Percentiles rank a stretch among this genome's conserved stretches.
Evolutionary conservation across 306 rosid species (phyloP).

Genomic region (Corylus avellana): DNA sequence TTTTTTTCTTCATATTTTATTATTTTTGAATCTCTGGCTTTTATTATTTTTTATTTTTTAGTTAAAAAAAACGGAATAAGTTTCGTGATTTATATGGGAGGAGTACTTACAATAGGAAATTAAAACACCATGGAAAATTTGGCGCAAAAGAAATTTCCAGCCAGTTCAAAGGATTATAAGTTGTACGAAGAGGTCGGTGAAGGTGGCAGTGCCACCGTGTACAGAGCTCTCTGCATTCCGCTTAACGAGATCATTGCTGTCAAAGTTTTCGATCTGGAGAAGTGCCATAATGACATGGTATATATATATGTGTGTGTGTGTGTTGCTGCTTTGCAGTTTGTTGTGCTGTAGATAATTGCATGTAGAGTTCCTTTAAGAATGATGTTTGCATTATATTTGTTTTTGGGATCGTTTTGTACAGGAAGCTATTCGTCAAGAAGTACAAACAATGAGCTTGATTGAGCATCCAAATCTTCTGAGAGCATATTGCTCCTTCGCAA

Average conservation of each 20-base stretch:
- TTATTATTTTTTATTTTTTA: too few species aligned
- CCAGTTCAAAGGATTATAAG: slow-evolving; percentile 70
- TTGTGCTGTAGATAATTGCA: too few species aligned
- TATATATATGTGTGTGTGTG: not conserved
- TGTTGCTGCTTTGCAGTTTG: not conserved
- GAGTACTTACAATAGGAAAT: slow-evolving; percentile 35
- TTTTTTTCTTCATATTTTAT: too few species aligned
- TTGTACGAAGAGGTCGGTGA: slow-evolving; percentile 91
- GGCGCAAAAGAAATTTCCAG: slow-evolving; percentile 62
- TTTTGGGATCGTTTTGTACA: slow-evolving; percentile 19
- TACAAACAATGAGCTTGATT: slow-evolving; percentile 77
- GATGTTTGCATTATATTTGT: too few species aligned
- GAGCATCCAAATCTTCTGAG: slow-evolving; percentile 73
- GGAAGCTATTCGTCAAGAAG: slow-evolving; percentile 93
- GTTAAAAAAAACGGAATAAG: not conserved
- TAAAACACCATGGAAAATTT: slow-evolving; percentile 50
- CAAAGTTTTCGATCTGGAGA: slow-evolving; percentile 94
- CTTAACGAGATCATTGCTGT: slow-evolving; percentile 83
- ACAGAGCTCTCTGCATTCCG: slow-evolving; percentile 88
- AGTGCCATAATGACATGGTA: slow-evolving; percentile 91
- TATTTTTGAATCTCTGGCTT: too few species aligned
- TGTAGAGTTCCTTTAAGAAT: too few species aligned
- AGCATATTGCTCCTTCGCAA: slow-evolving; percentile 88
- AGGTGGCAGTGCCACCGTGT: slow-evolving; percentile 92
- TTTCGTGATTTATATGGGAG: slow-evolving; percentile 14